Base-by-base conservation (phyloP, 768 basidiomycete genomes). In the Suillus variegatus region DNA sequence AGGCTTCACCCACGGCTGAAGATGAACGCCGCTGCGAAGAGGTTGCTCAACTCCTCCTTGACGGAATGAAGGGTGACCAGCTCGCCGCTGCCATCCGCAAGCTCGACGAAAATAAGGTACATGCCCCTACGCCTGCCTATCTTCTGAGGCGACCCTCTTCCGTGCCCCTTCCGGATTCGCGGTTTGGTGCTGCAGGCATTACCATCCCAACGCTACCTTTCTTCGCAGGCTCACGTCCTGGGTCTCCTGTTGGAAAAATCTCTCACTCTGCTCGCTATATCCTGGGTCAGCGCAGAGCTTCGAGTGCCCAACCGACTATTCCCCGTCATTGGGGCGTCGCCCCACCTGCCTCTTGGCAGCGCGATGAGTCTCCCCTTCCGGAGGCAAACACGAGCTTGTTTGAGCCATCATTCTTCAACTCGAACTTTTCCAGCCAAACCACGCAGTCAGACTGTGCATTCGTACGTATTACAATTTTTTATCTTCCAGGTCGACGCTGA, bases 1-100 rank as follows among this genome's bases (percentile, higher is more conserved):
- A 71, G 46, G 22, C 69, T 0, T 12, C 56, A 0, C 28, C 70
- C 1, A 70, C 71, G 0, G 67, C 69, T 18, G 73, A 75, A 54
- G 74, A 78, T 25, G 76, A 77, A 35, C 68, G 71, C 2, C 75
- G 78, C 1, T 76, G 75, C 49, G 81, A 89, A 64, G 84, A 86
- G 58, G 86, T 91, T 16, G 88, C 89, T 0, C 82, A 84, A 65
- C 75, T 91, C 8, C 78, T 91, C 0, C 80, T 91, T 2, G 84
- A 86, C 52, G 90, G 90, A 3, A 90, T 86, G 76, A 90, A 89
- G 73, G 89, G 89, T 46, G 86, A 88, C 36, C 84, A 88, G 68
- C 84, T 91, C 40, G 87, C 87, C 0, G 82, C 80, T 56, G 88
- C 88, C 1, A 82, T 90, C 18, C 81, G 84, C n/a, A 73, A 74